phyloP scores from a whole-genome alignment of 805 yeast genomes.

The Crinitomyces ghanaensis region DNA sequence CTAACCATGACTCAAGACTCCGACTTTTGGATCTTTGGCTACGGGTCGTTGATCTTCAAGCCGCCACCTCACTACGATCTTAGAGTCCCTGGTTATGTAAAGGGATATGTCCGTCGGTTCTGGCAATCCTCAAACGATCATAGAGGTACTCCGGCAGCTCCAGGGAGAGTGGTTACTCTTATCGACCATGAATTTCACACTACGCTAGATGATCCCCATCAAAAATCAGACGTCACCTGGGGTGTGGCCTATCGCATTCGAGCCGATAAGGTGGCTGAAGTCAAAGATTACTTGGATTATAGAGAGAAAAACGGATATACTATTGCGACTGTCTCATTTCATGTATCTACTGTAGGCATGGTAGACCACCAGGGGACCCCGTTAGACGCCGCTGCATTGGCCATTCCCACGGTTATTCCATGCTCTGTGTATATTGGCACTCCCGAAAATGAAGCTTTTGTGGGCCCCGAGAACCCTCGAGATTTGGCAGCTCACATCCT shows the following conservation, averaged over 20 bases:
- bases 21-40: constrained; percentile 67
- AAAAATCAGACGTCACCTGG: constrained; percentile 34
- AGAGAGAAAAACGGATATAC: constrained; percentile 88
- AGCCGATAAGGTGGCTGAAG: constrained; percentile 47
- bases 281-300: constrained; percentile 57
- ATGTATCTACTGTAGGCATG: constrained; percentile 26
- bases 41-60: constrained; percentile 80
- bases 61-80: constrained; percentile 68
- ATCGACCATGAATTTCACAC: constrained; percentile 45
- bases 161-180: constrained; percentile 83
- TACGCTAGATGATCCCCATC: constrained; percentile 34
- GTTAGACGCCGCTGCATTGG: constrained; percentile 1
- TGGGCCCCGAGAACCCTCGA: constrained; percentile 63
- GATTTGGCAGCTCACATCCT: constrained; percentile 53
- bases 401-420: constrained; percentile 25
- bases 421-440: constrained; percentile 78
- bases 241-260: constrained; percentile 80
- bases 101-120: constrained; percentile 70
- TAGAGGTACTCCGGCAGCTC: constrained; percentile 74
- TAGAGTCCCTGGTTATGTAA: constrained; percentile 58
- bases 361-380: constrained; percentile 9
- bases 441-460: constrained; percentile 64
- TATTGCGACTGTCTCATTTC: constrained; percentile 53
- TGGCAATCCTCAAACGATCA: constrained; percentile 92
- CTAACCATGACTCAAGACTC: constrained; percentile 2